Conservation (phyloP, 2,329 filamentous ascomycete species). For the Daldinia sp. region DNA sequence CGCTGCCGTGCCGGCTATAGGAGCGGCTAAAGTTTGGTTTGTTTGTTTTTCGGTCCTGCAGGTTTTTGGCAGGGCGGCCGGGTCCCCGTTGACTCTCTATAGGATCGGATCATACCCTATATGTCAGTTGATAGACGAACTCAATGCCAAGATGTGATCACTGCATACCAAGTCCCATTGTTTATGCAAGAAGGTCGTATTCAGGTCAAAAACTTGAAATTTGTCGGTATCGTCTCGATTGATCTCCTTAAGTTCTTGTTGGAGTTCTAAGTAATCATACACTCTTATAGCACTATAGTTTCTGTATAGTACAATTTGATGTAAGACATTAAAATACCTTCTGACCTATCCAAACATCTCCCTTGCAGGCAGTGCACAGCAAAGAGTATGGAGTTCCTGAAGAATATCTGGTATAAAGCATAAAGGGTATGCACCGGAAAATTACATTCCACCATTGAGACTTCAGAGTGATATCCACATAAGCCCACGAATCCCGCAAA, state of each 20-base stretch:
- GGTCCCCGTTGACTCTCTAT: slow-evolving; percentile 3
- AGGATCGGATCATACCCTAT: not conserved
- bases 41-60: not conserved
- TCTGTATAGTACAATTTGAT: not conserved
- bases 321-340: not conserved
- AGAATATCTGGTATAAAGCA: not conserved
- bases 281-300: not conserved
- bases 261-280: not conserved
- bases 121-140: slow-evolving; percentile 3
- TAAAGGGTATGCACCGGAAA: not conserved
- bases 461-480: no score
- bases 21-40: slow-evolving; percentile 21
- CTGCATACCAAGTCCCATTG: not conserved
- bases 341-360: not conserved
- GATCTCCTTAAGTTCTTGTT: not conserved
- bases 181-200: not conserved
- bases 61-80: not conserved
- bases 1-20: slow-evolving; percentile 3
- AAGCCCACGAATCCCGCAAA: no score
- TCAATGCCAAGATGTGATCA: slow-evolving; percentile 16
- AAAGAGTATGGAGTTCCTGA: not conserved
- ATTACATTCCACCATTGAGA: not conserved
- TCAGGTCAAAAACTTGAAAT: not conserved
- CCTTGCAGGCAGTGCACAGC: not conserved
- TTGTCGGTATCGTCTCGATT: not conserved